Base-by-base conservation (phyloP, 441 rosid genomes). In the Arabidopsis lyrata region DNA sequence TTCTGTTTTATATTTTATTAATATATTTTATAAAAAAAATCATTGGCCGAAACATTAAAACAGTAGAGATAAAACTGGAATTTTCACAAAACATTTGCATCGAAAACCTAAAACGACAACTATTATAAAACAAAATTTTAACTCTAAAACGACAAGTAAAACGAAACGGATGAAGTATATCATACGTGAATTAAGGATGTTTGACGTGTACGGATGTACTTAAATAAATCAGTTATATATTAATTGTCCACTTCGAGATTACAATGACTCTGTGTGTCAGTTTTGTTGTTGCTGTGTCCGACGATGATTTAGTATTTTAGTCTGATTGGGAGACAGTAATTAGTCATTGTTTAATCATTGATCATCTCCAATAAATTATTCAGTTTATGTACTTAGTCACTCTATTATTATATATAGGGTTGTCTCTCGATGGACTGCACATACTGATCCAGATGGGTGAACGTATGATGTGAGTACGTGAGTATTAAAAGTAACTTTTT, bases 361-460 rank as follows among this genome's bases (percentile, higher is more conserved):
- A 62, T 68, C 63, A 24, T 75, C 59, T 35, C 42, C 35, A 63
- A 55, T 76, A 76, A 45, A 63, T 47, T 69, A 76, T 57, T 62
- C 66, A 62, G 45, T 18, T 68, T 48, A 69, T 63, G 70, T 76
- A 69, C 75, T 68, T 76, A n/a, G 54, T 60, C 61, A 63, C 36
- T 69, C 55, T 76, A 69, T 49, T 60, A 4, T 29, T 29, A 29
- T 29, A 15, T 61, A 63, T 20, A 29, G 47, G 64, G 55, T 8
- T 75, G 74, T 75, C 78, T 75, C 75, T 38, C 66, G 39, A 70
- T 56, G 24, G 45, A 69, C 75, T 63, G 60, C 71, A 63, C 5
- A 69, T 69, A 63, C 20, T 18, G 20, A 70, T 70, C 75, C 61
- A 69, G 55, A 69, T 68, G 16, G 63, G 42, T 63, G 60, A 44